These are phyloP conservation scores for Solanum sitiens DNA, from an alignment of 257 asterid species.

Conservation along the genomic window DNA sequence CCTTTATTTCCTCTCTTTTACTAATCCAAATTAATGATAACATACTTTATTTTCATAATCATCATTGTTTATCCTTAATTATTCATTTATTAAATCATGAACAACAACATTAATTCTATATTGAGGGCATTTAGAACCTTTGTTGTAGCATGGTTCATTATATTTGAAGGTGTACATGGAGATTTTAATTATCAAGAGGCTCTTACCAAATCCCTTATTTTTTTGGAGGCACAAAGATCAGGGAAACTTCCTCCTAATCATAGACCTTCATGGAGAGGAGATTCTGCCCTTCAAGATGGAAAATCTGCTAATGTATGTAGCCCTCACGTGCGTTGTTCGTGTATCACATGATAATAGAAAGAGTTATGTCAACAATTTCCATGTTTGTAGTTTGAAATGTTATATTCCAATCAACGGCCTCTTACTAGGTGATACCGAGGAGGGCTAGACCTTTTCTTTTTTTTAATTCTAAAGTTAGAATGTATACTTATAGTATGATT, in stretches of 20 bases:
- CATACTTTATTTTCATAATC: background rate
- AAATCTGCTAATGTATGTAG: slow-evolving; percentile 35
- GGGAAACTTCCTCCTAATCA: slow-evolving; percentile 68
- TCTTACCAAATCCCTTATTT: slow-evolving; percentile 58
- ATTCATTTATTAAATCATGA: background rate
- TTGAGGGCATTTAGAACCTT: background rate
- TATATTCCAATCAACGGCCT: background rate
- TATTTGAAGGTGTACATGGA: slow-evolving; percentile 8
- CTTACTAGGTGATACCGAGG: background rate
- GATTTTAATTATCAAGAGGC: slow-evolving; percentile 43
- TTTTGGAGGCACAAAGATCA: slow-evolving; percentile 83
- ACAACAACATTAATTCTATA: background rate
- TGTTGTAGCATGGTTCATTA: background rate
- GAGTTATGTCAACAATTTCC: background rate
- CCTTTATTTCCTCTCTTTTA: background rate
- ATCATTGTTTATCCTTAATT: background rate
- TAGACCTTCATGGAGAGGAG: slow-evolving; percentile 69
- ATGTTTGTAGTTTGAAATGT: background rate
- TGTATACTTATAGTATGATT: too few relatives aligned
- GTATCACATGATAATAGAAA: background rate
- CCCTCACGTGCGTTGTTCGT: background rate
- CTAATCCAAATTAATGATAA: background rate
- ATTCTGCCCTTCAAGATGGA: slow-evolving; percentile 72
- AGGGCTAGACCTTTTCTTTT: too few relatives aligned
- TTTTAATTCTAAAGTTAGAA: background rate